These are phyloP conservation scores for Fonsecaea pedrosoi DNA, from an alignment of 2,329 filamentous ascomycete species.

Conservation along the genomic window DNA sequence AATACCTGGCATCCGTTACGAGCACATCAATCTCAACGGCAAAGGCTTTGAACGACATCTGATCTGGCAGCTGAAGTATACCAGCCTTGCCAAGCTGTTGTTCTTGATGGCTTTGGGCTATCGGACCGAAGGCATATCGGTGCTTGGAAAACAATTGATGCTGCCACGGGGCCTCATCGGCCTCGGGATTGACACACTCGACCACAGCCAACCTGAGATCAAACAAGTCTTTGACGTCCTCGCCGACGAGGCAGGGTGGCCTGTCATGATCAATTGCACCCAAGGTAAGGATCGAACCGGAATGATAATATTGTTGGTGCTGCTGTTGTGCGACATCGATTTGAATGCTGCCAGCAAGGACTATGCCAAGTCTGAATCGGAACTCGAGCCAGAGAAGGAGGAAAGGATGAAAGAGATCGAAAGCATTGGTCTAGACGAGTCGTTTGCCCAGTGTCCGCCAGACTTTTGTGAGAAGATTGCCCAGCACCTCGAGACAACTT, in stretches of 20 bases:
- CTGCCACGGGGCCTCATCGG: slow-evolving; percentile 73
- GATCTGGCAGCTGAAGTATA: slow-evolving; percentile 68
- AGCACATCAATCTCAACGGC: slow-evolving; percentile 76
- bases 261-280: slow-evolving; percentile 79
- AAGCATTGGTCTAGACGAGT: slow-evolving; percentile 73
- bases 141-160: slow-evolving; percentile 75
- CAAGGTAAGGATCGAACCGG: slow-evolving; percentile 89
- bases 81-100: slow-evolving; percentile 66
- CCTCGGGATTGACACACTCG: slow-evolving; percentile 72
- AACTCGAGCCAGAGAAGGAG: slow-evolving; percentile 67
- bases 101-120: slow-evolving; percentile 70
- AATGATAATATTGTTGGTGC: slow-evolving; percentile 69
- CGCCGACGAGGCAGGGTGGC: slow-evolving; percentile 60
- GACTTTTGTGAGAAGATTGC: slow-evolving; percentile 68
- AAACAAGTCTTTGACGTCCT: slow-evolving; percentile 73
- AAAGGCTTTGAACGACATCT: slow-evolving; percentile 72
- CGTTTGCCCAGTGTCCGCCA: slow-evolving; percentile 71
- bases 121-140: slow-evolving; percentile 70
- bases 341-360: slow-evolving; percentile 68
- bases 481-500: slow-evolving; percentile 63
- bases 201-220: slow-evolving; percentile 70
- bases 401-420: slow-evolving; percentile 71
- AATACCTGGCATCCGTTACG: slow-evolving; percentile 69
- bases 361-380: slow-evolving; percentile 70
- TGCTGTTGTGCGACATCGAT: slow-evolving; percentile 65